Base-by-base conservation (phyloP, 345 rosid genomes). In the Laguncularia racemosa region DNA sequence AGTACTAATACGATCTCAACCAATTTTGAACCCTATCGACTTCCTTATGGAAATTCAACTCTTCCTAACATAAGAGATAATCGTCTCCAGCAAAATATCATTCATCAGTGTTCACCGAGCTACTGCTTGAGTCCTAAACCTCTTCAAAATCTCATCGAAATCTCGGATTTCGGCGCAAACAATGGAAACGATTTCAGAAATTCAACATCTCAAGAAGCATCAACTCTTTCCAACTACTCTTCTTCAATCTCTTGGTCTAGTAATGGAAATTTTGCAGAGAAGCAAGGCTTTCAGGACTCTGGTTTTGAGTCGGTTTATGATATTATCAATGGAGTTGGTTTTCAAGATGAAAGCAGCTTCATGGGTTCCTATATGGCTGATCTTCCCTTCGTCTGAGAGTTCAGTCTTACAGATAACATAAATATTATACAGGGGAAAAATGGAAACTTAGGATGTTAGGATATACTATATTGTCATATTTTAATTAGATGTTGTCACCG, bases 141-240 rank as follows among this genome's bases (percentile, higher is more conserved):
- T 4, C 38, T 17, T 55, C 45, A 46, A 12, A 16, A 13, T 6
- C 45, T 4, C 38, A 19, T 55, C 45, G 46, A 1, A 55, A 55
- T 44, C 44, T 38, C 21, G 15, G 46, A 33, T n/a, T 40, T 33
- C 19, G 58, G 46, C 20, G 2, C 20, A 17, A 6, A 33, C 40
- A 33, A 21, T 1, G 46, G 45, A 21, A 55, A 55, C 20, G 44
- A 54, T 46, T 55, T 55, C 58, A 6, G 46, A 9, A 16, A 44
- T 33, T 55, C 58, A 12, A 55, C 46, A 17, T 55, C 58, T 15
- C 58, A 55, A 13, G 58, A 55, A 21, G 58, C 44, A 19, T 55
- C 58, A 2, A 16, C 46, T 13, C 46, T 55, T 21, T 55, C 58
- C 46, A 55, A 10, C 21, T 3, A 44, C 15, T 55, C 58, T 44